Evolutionary conservation across 768 basidiomycete species (phyloP).

Genomic region (Baorangia bicolor): DNA sequence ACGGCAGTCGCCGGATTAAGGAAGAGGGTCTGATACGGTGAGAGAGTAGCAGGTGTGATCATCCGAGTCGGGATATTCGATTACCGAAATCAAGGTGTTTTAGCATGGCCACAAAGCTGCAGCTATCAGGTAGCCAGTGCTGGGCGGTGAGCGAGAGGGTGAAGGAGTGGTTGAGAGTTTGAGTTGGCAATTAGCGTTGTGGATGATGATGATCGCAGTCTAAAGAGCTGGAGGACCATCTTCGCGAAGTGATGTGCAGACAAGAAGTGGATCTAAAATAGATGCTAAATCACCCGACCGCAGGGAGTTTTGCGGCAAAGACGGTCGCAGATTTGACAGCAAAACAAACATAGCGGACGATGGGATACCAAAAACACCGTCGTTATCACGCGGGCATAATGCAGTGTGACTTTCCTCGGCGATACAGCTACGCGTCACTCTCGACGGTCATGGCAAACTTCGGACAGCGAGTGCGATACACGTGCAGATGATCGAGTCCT

Average conservation of each 20-base stretch:
- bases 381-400: conserved; percentile 19
- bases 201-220: conserved; percentile 9
- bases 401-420: conserved; percentile 17
- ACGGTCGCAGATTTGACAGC: conserved; percentile 14
- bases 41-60: conserved; percentile 5
- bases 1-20: conserved; percentile 19
- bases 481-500: conserved; percentile 74
- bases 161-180: conserved; percentile 1
- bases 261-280: conserved; percentile 21
- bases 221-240: conserved; percentile 6
- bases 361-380: conserved; percentile 17
- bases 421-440: conserved; percentile 24
- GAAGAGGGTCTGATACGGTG: conserved; percentile 1
- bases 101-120: background rate
- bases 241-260: conserved; percentile 28
- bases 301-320: conserved; percentile 10
- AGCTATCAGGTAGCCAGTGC: background rate
- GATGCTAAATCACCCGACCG: conserved; percentile 16
- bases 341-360: conserved; percentile 21
- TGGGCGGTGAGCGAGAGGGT: background rate
- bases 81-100: conserved; percentile 2
- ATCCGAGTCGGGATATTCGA: conserved; percentile 3
- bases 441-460: conserved; percentile 34
- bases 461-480: conserved; percentile 63
- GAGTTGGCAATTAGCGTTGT: conserved; percentile 9